Evolutionary conservation across 305 asterid genomes (phyloP).

Genomic region (Fraxinus xanthoxyloides): DNA sequence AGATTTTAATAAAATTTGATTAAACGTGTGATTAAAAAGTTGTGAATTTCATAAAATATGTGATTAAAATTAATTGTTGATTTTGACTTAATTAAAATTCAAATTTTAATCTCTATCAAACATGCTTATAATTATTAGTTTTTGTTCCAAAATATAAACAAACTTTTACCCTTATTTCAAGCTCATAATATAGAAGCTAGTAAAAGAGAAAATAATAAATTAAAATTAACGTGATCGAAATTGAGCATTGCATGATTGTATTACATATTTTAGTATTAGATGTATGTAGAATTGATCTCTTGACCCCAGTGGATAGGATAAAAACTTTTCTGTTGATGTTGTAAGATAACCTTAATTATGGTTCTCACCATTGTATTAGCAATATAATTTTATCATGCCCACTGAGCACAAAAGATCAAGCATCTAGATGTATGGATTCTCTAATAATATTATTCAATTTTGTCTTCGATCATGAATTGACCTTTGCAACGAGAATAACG

Average conservation of each 20-base stretch:
- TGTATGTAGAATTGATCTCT: not conserved
- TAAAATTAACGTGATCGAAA: not conserved
- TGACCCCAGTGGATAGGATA: too few species aligned
- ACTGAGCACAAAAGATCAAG: not conserved
- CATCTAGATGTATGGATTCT: not conserved
- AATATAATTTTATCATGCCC: too few species aligned
- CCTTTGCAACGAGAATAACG: not conserved
- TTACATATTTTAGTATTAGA: not conserved
- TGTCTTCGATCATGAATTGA: not conserved
- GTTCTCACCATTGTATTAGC: not conserved
- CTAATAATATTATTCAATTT: not conserved
- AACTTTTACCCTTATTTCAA: not conserved
- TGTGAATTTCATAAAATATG: too few species aligned
- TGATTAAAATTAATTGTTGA: too few species aligned
- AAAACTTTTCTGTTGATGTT: not conserved
- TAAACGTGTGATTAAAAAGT: too few species aligned
- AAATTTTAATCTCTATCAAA: too few species aligned
- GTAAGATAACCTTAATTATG: not conserved
- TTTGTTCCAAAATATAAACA: too few species aligned
- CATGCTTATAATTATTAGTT: too few species aligned
- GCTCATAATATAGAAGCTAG: not conserved
- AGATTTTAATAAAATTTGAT: too few species aligned
- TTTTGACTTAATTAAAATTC: too few species aligned
- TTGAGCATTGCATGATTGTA: not conserved
- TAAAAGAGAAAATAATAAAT: not conserved